Conservation (phyloP, 257 asterid species). For the Solanum chiquidenum region DNA sequence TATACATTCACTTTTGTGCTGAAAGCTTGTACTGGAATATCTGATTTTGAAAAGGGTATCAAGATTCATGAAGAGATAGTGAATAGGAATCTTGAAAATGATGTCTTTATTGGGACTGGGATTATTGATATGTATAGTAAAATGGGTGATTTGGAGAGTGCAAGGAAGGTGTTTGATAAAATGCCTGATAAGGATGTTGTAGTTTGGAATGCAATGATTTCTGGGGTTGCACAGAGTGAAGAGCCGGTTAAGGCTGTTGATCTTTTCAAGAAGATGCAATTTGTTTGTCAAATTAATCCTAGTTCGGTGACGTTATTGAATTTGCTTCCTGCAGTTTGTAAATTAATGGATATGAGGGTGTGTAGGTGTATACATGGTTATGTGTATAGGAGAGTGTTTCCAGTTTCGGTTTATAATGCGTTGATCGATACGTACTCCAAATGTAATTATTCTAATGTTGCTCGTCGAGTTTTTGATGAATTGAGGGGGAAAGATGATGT, state of each 20-base stretch:
- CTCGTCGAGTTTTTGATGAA: constrained; percentile 11
- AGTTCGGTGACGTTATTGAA: constrained; percentile 25
- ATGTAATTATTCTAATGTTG: constrained; percentile 10
- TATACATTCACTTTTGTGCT: constrained; percentile 30
- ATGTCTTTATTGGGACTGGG: constrained; percentile 31
- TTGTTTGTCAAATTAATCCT: constrained; percentile 8
- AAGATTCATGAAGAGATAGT: constrained; percentile 13
- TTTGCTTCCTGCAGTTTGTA: constrained; percentile 30
- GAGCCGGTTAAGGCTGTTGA: constrained; percentile 17
- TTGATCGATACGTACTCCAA: constrained; percentile 29
- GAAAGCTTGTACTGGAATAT: constrained; percentile 24
- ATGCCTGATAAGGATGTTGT: constrained; percentile 26
- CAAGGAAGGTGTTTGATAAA: constrained; percentile 23
- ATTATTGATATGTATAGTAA: constrained; percentile 25
- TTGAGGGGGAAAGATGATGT: constrained; percentile 20
- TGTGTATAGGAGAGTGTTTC: constrained; percentile 30
- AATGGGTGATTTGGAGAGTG: constrained; percentile 16
- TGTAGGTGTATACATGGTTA: constrained; percentile 22
- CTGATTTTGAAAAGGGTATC: constrained; percentile 13
- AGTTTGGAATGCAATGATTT: constrained; percentile 32
- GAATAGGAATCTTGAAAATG: constrained; percentile 10
- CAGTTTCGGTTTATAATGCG: constrained; percentile 19
- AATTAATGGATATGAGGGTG: constrained; percentile 9
- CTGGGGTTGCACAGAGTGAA: constrained; percentile 17
- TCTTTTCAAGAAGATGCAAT: constrained; percentile 19